phyloP scores from a whole-genome alignment of 2,329 filamentous ascomycete species.

The Xylariaceae sp. region DNA sequence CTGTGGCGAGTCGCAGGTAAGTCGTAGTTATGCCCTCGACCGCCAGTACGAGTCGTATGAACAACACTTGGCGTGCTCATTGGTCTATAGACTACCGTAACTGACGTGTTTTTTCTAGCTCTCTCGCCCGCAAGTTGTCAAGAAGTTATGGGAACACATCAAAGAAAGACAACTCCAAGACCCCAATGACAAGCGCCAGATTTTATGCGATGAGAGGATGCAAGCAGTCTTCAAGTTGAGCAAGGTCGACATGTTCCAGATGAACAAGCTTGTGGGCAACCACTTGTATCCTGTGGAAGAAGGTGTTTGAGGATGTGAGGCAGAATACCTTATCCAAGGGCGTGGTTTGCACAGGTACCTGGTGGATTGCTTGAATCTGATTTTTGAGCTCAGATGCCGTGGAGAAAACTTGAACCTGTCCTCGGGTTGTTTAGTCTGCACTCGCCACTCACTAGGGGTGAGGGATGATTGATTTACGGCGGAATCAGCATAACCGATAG shows the following conservation, averaged over 20 bases:
- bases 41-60: background rate
- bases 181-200: constrained; percentile 84
- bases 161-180: constrained; percentile 85
- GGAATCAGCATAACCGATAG: constrained; percentile 3
- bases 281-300: constrained; percentile 86
- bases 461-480: background rate
- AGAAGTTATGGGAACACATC: constrained; percentile 94
- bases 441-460: background rate
- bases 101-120: constrained; percentile 49
- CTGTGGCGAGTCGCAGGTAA: constrained; percentile 62
- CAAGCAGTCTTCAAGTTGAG: constrained; percentile 86
- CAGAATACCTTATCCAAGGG: background rate
- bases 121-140: constrained; percentile 90
- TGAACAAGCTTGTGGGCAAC: constrained; percentile 92
- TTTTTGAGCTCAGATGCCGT: background rate
- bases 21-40: constrained; percentile 23
- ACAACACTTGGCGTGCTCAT: background rate
- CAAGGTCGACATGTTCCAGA: constrained; percentile 96
- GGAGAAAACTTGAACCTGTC: background rate
- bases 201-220: constrained; percentile 87
- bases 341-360: too few species aligned
- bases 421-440: constrained; percentile 1
- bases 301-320: constrained; percentile 28
- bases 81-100: constrained; percentile 1
- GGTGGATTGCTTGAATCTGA: too few species aligned